Evolutionary conservation across 768 basidiomycete species (phyloP).

Genomic region (Serendipita vermifera): DNA sequence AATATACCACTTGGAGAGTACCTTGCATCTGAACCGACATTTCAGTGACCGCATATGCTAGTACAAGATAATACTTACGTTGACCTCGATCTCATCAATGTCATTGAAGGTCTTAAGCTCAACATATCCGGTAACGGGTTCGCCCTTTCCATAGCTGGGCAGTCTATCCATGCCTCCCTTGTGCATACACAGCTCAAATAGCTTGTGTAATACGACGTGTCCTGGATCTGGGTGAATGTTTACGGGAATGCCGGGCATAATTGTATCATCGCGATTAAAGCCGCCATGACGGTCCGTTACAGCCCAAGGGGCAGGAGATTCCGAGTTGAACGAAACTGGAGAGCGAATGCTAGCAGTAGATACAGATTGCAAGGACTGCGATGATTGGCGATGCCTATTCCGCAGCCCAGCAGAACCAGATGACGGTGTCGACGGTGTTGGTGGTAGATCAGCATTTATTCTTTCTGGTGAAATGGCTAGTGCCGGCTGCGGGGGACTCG

Average conservation of each 20-base stretch:
- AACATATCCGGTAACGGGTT: neutral
- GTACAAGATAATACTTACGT: neutral
- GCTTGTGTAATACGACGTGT: neutral
- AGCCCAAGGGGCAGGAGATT: neutral
- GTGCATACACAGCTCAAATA: neutral
- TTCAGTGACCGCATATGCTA: neutral
- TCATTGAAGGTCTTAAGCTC: neutral
- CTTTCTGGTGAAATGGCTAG: no score
- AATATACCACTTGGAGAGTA: neutral
- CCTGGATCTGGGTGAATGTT: neutral
- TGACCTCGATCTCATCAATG: neutral
- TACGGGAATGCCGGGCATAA: neutral
- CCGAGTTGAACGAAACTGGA: neutral
- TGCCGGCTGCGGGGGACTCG: no score
- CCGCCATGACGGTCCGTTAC: neutral
- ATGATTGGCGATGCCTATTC: neutral
- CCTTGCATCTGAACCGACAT: neutral
- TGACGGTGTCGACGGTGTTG: conserved; percentile 1
- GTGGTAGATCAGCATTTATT: neutral
- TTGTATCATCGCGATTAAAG: neutral
- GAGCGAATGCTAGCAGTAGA: neutral
- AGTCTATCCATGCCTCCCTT: neutral
- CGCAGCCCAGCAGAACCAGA: neutral
- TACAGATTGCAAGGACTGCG: neutral
- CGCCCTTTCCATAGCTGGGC: neutral